Conservation (phyloP, 257 asterid species). For the Solanum raphanifolium region DNA sequence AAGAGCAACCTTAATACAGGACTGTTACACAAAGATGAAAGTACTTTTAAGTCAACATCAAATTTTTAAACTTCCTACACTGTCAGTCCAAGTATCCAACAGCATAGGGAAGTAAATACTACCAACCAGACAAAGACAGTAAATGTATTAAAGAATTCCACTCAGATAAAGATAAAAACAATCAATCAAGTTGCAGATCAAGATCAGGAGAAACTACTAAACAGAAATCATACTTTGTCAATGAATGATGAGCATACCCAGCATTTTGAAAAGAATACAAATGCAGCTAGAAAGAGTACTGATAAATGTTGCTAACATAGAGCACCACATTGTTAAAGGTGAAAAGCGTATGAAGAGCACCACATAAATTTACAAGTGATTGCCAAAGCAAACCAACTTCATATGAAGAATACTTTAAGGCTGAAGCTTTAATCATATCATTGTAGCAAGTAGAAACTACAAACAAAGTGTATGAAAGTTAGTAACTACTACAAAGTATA, state of each 20-base stretch:
- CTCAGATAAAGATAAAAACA: neutral
- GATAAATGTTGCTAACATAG: neutral
- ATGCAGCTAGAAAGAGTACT: neutral
- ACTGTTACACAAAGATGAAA: slow-evolving; percentile 28
- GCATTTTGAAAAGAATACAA: neutral
- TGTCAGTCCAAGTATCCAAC: neutral
- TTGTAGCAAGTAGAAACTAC: neutral
- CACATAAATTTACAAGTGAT: neutral
- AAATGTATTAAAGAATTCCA: neutral
- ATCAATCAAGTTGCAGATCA: neutral
- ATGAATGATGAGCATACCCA: neutral
- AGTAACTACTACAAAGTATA: neutral
- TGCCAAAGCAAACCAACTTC: neutral
- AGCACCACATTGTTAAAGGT: neutral
- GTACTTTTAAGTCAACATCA: neutral
- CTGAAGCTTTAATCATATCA: neutral
- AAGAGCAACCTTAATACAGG: slow-evolving; percentile 86
- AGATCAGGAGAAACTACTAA: neutral
- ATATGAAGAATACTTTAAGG: neutral
- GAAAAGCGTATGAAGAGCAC: neutral
- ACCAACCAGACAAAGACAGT: neutral
- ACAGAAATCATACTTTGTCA: neutral
- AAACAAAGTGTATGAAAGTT: neutral
- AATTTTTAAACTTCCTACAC: neutral
- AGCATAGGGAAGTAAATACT: neutral